These are phyloP conservation scores for Anisodus tanguticus DNA, from an alignment of 257 asterid species.

Conservation along the genomic window DNA sequence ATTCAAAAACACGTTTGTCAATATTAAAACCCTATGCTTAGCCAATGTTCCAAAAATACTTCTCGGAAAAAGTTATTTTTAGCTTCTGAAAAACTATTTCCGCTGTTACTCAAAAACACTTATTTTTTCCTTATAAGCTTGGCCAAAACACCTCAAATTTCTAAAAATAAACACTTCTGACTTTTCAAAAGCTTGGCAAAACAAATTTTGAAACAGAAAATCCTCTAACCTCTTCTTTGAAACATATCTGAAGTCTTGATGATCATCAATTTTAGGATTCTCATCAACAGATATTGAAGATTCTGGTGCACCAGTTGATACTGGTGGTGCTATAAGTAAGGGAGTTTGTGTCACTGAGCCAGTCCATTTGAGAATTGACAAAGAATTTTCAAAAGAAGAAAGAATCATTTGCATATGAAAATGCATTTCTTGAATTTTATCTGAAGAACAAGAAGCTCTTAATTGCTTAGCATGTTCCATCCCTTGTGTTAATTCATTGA, in stretches of 20 bases:
- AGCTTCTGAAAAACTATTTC: too few species aligned
- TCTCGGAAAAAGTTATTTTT: too few species aligned
- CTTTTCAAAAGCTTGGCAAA: too few species aligned
- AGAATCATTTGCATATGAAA: slow-evolving; percentile 67
- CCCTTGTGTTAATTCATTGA: slow-evolving; percentile 73
- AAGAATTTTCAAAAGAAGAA: slow-evolving; percentile 75
- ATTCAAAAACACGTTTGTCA: too few species aligned
- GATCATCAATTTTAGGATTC: slow-evolving; percentile 60
- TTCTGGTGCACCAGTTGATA: slow-evolving; percentile 43
- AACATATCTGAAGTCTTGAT: slow-evolving; percentile 39
- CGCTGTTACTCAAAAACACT: too few species aligned
- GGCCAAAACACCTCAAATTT: too few species aligned
- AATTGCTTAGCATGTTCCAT: slow-evolving; percentile 79
- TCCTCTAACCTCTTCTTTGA: slow-evolving; percentile 69
- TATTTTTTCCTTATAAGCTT: too few species aligned
- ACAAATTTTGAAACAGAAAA: too few species aligned
- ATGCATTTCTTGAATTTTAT: slow-evolving; percentile 44
- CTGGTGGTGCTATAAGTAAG: slow-evolving; percentile 30
- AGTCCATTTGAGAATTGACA: slow-evolving; percentile 64
- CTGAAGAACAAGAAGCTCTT: slow-evolving; percentile 41
- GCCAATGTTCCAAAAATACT: too few species aligned
- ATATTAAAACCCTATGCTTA: too few species aligned
- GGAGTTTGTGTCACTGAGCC: slow-evolving; percentile 45
- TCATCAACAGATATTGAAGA: slow-evolving; percentile 61
- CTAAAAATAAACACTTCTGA: too few species aligned